Evolutionary conservation across 1,139 yeast genomes (phyloP).

Genomic region (Sugiyamaella sp.): DNA sequence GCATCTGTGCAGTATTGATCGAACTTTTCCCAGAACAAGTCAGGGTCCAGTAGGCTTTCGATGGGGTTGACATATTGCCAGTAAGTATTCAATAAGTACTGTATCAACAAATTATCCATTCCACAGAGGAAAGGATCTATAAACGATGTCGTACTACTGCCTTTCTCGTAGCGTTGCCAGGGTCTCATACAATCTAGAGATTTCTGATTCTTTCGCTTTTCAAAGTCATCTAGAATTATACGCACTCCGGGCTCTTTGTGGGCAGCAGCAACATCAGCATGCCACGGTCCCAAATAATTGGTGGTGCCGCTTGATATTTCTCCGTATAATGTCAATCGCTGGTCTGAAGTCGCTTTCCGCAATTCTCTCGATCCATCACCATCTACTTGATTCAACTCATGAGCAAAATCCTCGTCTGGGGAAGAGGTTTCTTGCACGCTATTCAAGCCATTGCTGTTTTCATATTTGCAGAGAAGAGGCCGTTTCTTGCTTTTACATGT

Average conservation of each 20-base stretch:
- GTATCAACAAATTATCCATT: conserved; percentile 20
- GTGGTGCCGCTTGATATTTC: conserved; percentile 21
- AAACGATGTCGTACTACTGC: conserved; percentile 5
- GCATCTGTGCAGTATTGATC: conserved; percentile 16
- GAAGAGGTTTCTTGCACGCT: conserved; percentile 4
- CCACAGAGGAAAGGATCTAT: conserved; percentile 25
- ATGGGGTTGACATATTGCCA: conserved; percentile 26
- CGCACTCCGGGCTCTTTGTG: conserved; percentile 25
- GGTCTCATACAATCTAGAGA: conserved; percentile 25
- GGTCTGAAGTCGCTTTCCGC: conserved; percentile 5
- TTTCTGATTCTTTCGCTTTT: conserved; percentile 21
- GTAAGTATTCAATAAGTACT: conserved; percentile 20
- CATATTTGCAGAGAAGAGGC: conserved; percentile 19
- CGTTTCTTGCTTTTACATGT: conserved; percentile 19
- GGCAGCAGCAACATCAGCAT: conserved; percentile 24
- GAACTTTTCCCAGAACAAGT: conserved; percentile 20
- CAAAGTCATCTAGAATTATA: conserved; percentile 22
- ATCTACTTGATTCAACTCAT: conserved; percentile 1
- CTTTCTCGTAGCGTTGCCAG: conserved; percentile 24
- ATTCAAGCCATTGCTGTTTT: conserved; percentile 7
- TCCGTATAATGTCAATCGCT: conserved; percentile 11
- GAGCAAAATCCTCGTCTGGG: conserved; percentile 3
- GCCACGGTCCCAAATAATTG: conserved; percentile 26
- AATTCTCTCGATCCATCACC: neutral
- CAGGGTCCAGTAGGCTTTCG: conserved; percentile 22